Evolutionary conservation across 139 green algal genomes (phyloP), one percentile per base, ranked within the genome.

Genomic region (Desmodesmus armatus): DNA sequence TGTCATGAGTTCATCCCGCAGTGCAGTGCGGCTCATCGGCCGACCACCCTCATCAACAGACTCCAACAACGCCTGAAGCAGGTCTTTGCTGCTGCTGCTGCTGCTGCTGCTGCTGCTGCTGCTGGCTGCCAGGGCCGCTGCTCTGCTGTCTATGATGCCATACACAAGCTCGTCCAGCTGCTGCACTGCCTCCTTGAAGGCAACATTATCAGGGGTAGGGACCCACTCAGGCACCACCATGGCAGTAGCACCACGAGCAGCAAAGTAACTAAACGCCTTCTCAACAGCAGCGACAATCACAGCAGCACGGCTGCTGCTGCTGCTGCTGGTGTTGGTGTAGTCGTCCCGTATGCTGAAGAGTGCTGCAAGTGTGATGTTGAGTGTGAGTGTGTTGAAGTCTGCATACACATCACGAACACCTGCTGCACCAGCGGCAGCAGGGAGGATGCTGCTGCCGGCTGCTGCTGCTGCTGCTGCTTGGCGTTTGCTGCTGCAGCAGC

Each of bases 381-480:
- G 91, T 0, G 96, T 98, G 7, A 98, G 91, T 47, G 89, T 73
- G 72, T 98, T 98, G 90, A 97, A 98, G 86, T 98, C 96, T 9
- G 43, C 78, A 67, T 84, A 84, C 41, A 84, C 78, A 40, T 84
- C 62, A 17, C 78, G 40, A 17, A 84, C 78, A 33, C 78, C n/a
- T 15, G 27, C 5, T 25, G 78, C 39, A 31, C 33, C 75, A 47
- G 53, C 75, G 40, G 37, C 39, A 51, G 37, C 53, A 29, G 37
- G 5, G 29, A 37, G 37, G 5, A 11, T 35, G 21, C 35, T 47
- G 23, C 49, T 62, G 37, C 5, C 33, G 33, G 9, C 47, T 66
- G 66, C 80, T 63, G 44, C 65, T 78, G 63, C 35, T 71, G 70
- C 62, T 74, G 78, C 62, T 82, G 75, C 25, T 43, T 31, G 21